Percentiles rank a stretch among this genome's conserved stretches.
Conservation (phyloP, 352 stramenopile species). For the Globisporangium iwayamae region DNA sequence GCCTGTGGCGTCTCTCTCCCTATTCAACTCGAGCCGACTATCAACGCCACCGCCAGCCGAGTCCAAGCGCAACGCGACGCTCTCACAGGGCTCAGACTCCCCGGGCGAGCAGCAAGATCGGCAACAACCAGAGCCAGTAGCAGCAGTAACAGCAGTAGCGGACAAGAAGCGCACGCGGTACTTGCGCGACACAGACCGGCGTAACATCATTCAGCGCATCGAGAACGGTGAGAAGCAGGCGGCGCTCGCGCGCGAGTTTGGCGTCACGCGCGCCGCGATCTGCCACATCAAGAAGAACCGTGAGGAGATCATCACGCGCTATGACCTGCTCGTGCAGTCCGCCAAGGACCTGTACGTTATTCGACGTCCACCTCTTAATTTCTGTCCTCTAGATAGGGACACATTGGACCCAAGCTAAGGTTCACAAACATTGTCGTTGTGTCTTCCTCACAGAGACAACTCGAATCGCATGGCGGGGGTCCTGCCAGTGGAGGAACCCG, state of each 20-base stretch:
- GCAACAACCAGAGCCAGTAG: neutral
- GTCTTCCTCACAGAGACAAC: conserved; percentile 25
- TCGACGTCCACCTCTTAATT: too few relatives aligned
- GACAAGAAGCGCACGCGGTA: conserved; percentile 46
- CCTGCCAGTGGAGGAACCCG: conserved; percentile 18
- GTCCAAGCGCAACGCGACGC: neutral
- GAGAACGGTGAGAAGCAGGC: conserved; percentile 66
- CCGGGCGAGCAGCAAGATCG: neutral
- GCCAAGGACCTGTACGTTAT: conserved; percentile 44
- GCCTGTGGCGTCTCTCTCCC: neutral
- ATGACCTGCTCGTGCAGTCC: conserved; percentile 52
- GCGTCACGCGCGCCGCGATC: conserved; percentile 64
- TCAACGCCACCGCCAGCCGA: neutral
- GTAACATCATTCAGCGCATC: conserved; percentile 66
- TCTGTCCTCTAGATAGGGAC: too few relatives aligned
- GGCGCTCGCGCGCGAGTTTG: conserved; percentile 53
- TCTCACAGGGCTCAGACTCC: neutral
- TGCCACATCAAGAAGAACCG: conserved; percentile 83
- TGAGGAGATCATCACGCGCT: conserved; percentile 65
- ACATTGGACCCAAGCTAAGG: too few relatives aligned
- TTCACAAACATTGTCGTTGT: conserved; percentile 17
- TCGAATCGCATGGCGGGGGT: conserved; percentile 6
- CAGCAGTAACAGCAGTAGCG: neutral
- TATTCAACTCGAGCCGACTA: neutral
- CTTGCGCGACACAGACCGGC: conserved; percentile 50